Evolutionary conservation across 371 early-diverging fungal genomes (phyloP), one percentile per base, ranked within the genome.

Genomic region (Lichtheimia hyalospora): DNA sequence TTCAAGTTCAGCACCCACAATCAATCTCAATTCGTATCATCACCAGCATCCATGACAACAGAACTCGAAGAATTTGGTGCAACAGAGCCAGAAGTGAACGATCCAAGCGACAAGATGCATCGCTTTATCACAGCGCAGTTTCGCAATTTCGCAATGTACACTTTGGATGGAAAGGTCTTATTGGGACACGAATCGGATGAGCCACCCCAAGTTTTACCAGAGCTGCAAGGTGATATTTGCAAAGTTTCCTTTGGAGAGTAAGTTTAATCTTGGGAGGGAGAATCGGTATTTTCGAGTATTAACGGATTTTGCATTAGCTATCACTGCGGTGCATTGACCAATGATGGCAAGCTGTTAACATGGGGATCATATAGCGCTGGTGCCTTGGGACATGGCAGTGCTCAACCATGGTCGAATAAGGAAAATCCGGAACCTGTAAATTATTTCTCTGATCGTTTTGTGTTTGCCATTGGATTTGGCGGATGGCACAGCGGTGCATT

Each of bases 321-420:
- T 49, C 80, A 79, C 54, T 60, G 51, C 27, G 80, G 80, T 27
- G 80, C 80, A 21, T 27, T 79, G 40, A 79, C 80, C 12, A 75
- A 63, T 48, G 34, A 69, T 44, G 80, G 80, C 10, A 28, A 63
- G 13, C 18, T 79, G 27, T 54, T 74, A 23, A 76, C 80, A 5
- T 79, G 80, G 80, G 80, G 80, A 15, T 53, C 24, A 0, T 67
- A 64, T 49, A 71, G 70, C 42, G 34, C 62, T 39, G 76, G 76
- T 41, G 80, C 80, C 8, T 58, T 79, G 16, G 80, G 80, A 13
- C 74, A 71, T 41, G 79, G 79, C 13, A 34, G 40, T 71, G 46
- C 3, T 5, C 18, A 46, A 8, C 16, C 46, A 5, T 34, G 34
- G 34, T 34, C 34, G 8, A 48, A 41, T 5, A 50, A 55, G 20